Evolutionary conservation across 2,329 filamentous ascomycete genomes (phyloP).

Genomic region (Thelonectria blattea): DNA sequence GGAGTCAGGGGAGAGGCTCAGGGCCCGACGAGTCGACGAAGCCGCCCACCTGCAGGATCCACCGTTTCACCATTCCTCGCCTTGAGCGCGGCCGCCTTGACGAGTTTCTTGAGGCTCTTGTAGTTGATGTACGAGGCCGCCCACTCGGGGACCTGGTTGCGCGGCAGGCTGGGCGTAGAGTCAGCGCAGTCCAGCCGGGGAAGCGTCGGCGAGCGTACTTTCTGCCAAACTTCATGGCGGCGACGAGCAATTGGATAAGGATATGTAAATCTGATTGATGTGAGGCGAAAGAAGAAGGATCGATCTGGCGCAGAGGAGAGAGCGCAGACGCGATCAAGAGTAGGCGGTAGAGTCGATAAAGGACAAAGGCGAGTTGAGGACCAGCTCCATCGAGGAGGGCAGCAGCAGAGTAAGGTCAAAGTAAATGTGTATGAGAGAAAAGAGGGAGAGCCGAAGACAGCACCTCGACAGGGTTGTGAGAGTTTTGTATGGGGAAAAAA

Average conservation of each 20-base stretch:
- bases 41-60: slow-evolving; percentile 84
- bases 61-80: slow-evolving; percentile 73
- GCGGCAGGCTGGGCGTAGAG: slow-evolving; percentile 63
- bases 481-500: slow-evolving; percentile 17
- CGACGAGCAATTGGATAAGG: not conserved
- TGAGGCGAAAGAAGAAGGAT: not conserved
- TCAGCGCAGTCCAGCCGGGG: slow-evolving; percentile 26
- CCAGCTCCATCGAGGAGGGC: slow-evolving; percentile 21
- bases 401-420: slow-evolving; percentile 1
- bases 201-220: slow-evolving; percentile 52
- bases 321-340: slow-evolving; percentile 22
- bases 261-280: not conserved
- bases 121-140: slow-evolving; percentile 85
- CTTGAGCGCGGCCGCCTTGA: slow-evolving; percentile 77
- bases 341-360: slow-evolving; percentile 26
- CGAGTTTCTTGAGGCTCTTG: slow-evolving; percentile 91
- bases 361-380: slow-evolving; percentile 11
- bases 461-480: not conserved
- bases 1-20: slow-evolving; percentile 42
- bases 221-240: slow-evolving; percentile 66
- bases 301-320: not conserved
- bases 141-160: slow-evolving; percentile 89
- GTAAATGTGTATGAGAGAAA: not conserved
- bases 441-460: not conserved
- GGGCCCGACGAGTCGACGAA: slow-evolving; percentile 40